Base-by-base conservation (phyloP, 768 basidiomycete species). In the Dentipellis fragilis region DNA sequence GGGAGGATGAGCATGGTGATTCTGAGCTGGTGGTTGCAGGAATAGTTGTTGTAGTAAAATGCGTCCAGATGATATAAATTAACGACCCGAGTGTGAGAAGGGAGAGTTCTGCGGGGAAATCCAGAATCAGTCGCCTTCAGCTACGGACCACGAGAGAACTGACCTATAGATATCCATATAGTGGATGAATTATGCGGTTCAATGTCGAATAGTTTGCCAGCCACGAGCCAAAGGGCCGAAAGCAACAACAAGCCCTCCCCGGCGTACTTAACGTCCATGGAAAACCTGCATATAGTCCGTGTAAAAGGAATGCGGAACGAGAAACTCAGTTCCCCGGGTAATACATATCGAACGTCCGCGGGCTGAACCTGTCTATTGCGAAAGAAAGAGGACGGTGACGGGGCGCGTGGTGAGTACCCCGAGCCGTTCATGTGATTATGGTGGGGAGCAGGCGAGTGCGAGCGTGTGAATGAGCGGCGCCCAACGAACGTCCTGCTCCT, bases 211-310 rank as follows among this genome's bases (percentile, higher is more conserved):
- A 86, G 72, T 64, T 77, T 77, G 56, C 69, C 71, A 5, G 80
- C 75, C 23, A 80, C 79, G 58, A 75, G 80, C 38, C 79, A 67
- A 16, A 89, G 71, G 17, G 85, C 85, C 16, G 72, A 73, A n/a
- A 89, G 66, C 6, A 92, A 75, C 4, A 90, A 64, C 29, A 75
- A n/a, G 7, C 78, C 80, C 69, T 92, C 89, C 10, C 77, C 79
- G 19, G 81, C 73, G 58, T 79, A 77, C 58, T 85, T 73, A 29
- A 78, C 69, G 59, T 89, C 85, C 29, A 85, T 75, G n/a, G 73
- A 73, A 60, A 86, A 76, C 36, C 67, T 70, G 69, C 73, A 80
- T 29, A 64, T 58, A 46, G 66, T 66, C 16, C 69, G 63, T 8
- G 71, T 71, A 35, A 75, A 69, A 5, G 78, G 77, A 21, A 83